Evolutionary conservation across 345 rosid species (phyloP), one percentile per base, ranked within the genome.

Genomic region (Syzygium aqueum): DNA sequence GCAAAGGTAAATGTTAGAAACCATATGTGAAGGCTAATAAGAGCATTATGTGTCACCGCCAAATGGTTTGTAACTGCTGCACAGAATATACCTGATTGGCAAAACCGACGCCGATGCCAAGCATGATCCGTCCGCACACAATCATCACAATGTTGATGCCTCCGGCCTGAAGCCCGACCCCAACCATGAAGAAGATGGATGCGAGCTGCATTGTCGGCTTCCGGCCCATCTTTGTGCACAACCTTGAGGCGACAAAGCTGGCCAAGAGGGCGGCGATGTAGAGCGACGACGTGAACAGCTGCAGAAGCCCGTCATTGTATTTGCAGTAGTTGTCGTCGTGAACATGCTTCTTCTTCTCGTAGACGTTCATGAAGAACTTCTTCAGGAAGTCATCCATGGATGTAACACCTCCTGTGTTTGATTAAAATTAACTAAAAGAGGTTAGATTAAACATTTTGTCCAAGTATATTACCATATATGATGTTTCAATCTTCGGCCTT

Each of bases 351-450:
- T 95, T 95, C 92, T 53, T 93, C 65, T 88, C 92, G 89, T 91
- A 95, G 59, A 96, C 98, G 14, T 22, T 30, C 3, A 92, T 95
- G 61, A 95, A 96, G 87, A 96, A 95, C 27, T 87, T 82, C 85
- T 91, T 87, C 91, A 95, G 88, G 95, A 96, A 95, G 87, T 91
- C 95, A 85, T 94, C 97, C 99, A 96, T 96, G 25, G 96, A 87
- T 37, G 98, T 92, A 33, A 96, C 97, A 28, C 99, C 99, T 37
- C 82, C 82, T 73, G 27, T 19, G 49, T 73, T 19, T 73, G 25
- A 9, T 73, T 19, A 33, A 37, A 57, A 57, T 57, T 25, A 11
- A 57, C 12, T 57, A 57, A 57, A 23, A 57, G 63, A 23, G 63
- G 6, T 57, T 57, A 57, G 25, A 57, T 57, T 57, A 25, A 57